phyloP scores from a whole-genome alignment of 2,329 filamentous ascomycete species.

The Ascochyta rabiei region DNA sequence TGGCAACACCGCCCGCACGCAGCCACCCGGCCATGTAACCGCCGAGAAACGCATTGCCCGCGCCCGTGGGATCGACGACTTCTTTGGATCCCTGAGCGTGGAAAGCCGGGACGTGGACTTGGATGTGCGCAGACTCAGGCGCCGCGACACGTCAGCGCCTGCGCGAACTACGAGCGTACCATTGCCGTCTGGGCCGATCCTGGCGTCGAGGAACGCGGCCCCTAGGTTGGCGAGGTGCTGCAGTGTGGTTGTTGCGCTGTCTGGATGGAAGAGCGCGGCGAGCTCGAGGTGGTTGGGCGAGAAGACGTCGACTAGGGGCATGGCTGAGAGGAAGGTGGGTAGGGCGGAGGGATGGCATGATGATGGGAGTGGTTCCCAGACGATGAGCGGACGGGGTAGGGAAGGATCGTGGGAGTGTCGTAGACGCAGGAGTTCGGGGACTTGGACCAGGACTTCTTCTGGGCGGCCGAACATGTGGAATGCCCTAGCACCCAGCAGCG shows the following conservation, averaged over 20 bases:
- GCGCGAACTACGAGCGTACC: constrained; percentile 20
- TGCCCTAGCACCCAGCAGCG: constrained; percentile 16
- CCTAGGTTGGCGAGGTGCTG: background rate
- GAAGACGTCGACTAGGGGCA: constrained; percentile 28
- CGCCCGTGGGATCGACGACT: constrained; percentile 32
- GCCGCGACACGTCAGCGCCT: constrained; percentile 21
- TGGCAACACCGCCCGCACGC: background rate
- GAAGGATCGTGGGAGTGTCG: background rate
- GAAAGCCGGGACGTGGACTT: constrained; percentile 22
- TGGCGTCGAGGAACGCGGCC: background rate
- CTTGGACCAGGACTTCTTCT: constrained; percentile 19
- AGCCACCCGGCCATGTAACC: constrained; percentile 26
- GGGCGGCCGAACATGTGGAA: constrained; percentile 31
- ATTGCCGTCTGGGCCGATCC: background rate
- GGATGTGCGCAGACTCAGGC: no score
- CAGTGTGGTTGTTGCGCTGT: background rate
- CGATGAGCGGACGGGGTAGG: constrained; percentile 16
- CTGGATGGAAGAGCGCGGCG: constrained; percentile 12
- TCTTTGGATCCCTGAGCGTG: constrained; percentile 5
- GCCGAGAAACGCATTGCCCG: constrained; percentile 32
- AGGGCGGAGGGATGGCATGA: constrained; percentile 17
- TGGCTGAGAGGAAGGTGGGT: constrained; percentile 16
- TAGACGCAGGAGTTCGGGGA: constrained; percentile 20
- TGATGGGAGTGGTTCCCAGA: constrained; percentile 33
- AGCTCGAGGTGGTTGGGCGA: constrained; percentile 35